phyloP scores from a whole-genome alignment of 768 basidiomycete genomes.

The Dioszegia aurantiaca region DNA sequence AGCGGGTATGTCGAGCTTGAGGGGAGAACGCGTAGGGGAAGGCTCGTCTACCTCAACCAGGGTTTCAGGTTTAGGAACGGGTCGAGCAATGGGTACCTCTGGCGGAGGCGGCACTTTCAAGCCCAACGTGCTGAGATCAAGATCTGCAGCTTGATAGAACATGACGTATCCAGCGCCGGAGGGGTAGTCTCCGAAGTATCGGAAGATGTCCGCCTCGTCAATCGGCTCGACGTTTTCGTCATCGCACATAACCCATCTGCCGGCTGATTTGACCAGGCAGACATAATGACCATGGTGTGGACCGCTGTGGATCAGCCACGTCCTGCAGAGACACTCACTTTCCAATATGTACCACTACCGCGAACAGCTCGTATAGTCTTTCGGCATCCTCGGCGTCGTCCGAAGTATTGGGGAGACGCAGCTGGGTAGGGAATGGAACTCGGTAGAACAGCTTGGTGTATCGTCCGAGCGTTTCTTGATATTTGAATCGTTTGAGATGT shows the following conservation, averaged over 20 bases:
- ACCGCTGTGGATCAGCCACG: conserved; percentile 59
- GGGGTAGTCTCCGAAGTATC: conserved; percentile 82
- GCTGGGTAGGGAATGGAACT: conserved; percentile 91
- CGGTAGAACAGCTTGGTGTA: conserved; percentile 96
- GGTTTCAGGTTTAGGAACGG: conserved; percentile 5
- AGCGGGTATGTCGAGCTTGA: too few relatives aligned
- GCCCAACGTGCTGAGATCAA: conserved; percentile 71
- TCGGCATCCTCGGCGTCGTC: conserved; percentile 91
- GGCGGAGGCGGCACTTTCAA: conserved; percentile 54
- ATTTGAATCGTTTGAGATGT: conserved; percentile 98
- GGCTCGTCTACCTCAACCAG: conserved; percentile 18
- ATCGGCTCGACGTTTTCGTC: conserved; percentile 88
- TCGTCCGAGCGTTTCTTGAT: conserved; percentile 82
- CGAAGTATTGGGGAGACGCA: conserved; percentile 93
- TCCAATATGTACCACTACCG: conserved; percentile 98
- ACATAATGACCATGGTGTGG: conserved; percentile 99
- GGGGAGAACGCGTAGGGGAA: not conserved
- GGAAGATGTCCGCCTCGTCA: conserved; percentile 81
- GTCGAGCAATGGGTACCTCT: not conserved
- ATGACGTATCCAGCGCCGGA: conserved; percentile 90
- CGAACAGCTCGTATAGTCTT: conserved; percentile 87
- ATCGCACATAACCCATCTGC: conserved; percentile 87
- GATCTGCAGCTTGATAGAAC: conserved; percentile 91
- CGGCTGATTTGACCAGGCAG: conserved; percentile 82
- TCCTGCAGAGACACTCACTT: conserved; percentile 65